Evolutionary conservation across 768 basidiomycete genomes (phyloP).

Genomic region (Chalciporus piperatus): DNA sequence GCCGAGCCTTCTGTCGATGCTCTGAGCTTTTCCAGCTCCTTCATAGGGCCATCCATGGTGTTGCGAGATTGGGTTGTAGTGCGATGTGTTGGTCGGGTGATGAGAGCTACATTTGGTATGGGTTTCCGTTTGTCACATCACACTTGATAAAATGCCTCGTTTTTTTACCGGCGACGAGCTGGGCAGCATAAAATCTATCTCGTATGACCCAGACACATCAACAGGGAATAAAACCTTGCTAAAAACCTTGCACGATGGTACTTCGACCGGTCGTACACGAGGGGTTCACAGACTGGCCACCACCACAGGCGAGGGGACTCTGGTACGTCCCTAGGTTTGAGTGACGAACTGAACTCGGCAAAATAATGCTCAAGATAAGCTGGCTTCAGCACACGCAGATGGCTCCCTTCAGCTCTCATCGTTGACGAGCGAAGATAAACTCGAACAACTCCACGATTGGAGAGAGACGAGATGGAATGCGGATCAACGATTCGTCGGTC

Average conservation of each 20-base stretch:
- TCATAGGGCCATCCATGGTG: slow-evolving; percentile 69
- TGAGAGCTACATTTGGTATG: not conserved
- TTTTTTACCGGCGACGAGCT: slow-evolving; percentile 79
- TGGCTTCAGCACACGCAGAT: slow-evolving; percentile 62
- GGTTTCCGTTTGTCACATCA: slow-evolving; percentile 22
- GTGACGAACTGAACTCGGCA: slow-evolving; percentile 12
- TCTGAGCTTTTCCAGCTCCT: slow-evolving; percentile 79
- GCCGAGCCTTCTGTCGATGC: slow-evolving; percentile 46
- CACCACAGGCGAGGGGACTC: slow-evolving; percentile 27
- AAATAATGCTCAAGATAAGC: slow-evolving; percentile 47
- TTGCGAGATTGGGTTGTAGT: slow-evolving; percentile 1
- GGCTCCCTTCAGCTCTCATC: slow-evolving; percentile 49
- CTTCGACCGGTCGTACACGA: slow-evolving; percentile 30
- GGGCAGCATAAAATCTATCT: slow-evolving; percentile 66
- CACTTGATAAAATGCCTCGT: slow-evolving; percentile 47
- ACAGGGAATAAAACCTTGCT: slow-evolving; percentile 35
- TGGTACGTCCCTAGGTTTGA: slow-evolving; percentile 35
- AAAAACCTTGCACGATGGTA: slow-evolving; percentile 35
- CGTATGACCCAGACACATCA: slow-evolving; percentile 34
- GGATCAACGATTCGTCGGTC: slow-evolving; percentile 59
- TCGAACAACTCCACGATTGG: slow-evolving; percentile 52
- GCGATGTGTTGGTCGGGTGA: not conserved
- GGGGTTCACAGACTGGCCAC: slow-evolving; percentile 41
- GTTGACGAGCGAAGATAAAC: slow-evolving; percentile 40
- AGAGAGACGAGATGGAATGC: slow-evolving; percentile 56